Evolutionary conservation across 2,329 filamentous ascomycete genomes (phyloP), one percentile per base, ranked within the genome.

Genomic region (Chaetoscypha palmicola): DNA sequence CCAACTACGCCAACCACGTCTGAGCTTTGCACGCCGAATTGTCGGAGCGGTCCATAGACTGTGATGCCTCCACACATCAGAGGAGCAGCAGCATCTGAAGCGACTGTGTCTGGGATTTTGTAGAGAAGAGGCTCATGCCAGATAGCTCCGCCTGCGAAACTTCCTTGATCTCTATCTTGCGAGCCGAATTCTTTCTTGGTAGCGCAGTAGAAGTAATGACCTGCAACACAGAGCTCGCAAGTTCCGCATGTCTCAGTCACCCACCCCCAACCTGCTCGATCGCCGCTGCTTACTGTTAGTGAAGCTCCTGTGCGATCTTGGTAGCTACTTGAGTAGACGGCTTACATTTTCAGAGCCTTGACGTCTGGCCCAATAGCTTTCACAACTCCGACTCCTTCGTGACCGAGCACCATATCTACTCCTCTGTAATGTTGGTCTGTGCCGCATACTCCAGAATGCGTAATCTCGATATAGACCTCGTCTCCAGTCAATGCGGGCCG

Each of bases 1-100:
- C 85, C 84, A 4, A 87, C 24, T 28, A 89, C 73, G 0, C 79
- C 84, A 0, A 90, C 81, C 2, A 66, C 69, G 59, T 83, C 83
- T 2, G 81, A 83, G 0, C 80, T 77, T 0, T 83, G 83, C n/a
- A 54, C 31, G 3, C 40, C 44, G 26, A 53, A 48, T 4, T 43
- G n/a, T 4, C 24, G 17, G 10, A 55, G 41, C 7, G 43, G 22
- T 5, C 22, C 40, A 38, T 58, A 63, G 1, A 67, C 65, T 2
- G 86, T 90, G 43, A 88, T 71, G 0, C 86, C 85, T 1, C 78
- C 86, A 59, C 86, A 90, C 21, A 90, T 70, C 65, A 90, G 75
- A 0, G 85, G 85, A 2, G 83, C 74, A 0, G 68, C 71, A 0
- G 65, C 55, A 19, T 71, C 66, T 0, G 68, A 68, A 2, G 68